A percentile compares a stretch with the other conserved stretches of the same genome.
These are phyloP conservation scores for Fusarium mundagurra DNA, from an alignment of 2,329 filamentous ascomycete species.

Conservation along the genomic window DNA sequence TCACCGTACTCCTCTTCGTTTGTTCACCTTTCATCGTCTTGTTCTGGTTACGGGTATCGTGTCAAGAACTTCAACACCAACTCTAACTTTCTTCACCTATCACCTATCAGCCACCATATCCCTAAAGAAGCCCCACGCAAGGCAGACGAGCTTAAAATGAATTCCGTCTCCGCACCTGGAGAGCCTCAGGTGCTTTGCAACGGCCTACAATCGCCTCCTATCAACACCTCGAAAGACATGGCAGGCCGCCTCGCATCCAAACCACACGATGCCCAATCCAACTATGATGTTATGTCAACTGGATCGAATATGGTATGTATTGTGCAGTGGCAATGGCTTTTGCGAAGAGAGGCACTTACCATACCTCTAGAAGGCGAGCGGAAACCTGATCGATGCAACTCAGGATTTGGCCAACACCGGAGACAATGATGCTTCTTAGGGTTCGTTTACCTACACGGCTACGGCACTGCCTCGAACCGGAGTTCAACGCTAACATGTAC, in stretches of 20 bases:
- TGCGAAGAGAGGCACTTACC: neutral
- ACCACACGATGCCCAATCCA: neutral
- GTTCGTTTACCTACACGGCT: neutral
- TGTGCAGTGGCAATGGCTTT: neutral
- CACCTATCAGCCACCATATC: neutral
- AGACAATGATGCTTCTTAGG: slow-evolving; percentile 11
- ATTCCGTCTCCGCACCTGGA: neutral
- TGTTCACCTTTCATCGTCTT: neutral
- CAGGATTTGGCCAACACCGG: neutral
- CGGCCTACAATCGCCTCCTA: neutral
- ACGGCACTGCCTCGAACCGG: neutral
- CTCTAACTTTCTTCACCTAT: neutral
- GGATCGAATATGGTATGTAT: neutral
- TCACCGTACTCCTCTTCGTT: neutral
- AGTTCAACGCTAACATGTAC: neutral
- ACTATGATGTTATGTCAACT: neutral
- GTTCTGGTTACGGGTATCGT: neutral
- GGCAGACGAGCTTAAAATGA: neutral
- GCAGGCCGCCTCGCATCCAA: neutral
- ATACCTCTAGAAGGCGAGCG: neutral
- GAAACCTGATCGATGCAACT: neutral
- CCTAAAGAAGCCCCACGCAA: neutral
- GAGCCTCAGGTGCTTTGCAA: neutral
- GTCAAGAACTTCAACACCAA: neutral
- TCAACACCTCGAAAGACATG: neutral